A percentile compares a stretch with the other conserved stretches of the same genome.
phyloP scores from a whole-genome alignment of 2,329 filamentous ascomycete species.

The Fusarium nanum region DNA sequence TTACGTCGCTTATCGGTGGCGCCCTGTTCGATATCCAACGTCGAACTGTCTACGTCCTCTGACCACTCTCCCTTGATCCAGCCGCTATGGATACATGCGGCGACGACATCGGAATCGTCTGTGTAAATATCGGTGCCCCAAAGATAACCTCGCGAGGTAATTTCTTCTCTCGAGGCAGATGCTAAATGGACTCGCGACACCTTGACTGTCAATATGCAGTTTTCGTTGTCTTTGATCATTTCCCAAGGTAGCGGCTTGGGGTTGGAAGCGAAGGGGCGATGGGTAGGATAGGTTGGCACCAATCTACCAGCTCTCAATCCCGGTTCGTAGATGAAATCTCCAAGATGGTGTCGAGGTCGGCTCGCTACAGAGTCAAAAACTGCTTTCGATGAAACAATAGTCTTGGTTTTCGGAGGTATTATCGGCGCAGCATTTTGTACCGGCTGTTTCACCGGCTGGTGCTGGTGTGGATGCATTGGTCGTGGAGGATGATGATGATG shows the following conservation, averaged over 20 bases:
- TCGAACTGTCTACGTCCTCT: constrained; percentile 76
- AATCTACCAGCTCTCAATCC: constrained; percentile 67
- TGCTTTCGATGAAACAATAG: constrained; percentile 73
- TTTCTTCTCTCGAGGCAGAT: constrained; percentile 78
- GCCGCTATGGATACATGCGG: constrained; percentile 91
- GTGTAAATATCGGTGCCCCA: constrained; percentile 97
- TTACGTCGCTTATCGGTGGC: constrained; percentile 50
- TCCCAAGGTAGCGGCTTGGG: constrained; percentile 83
- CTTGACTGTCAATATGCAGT: constrained; percentile 90
- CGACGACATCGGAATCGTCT: constrained; percentile 93
- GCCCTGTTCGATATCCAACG: constrained; percentile 68
- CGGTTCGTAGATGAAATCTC: constrained; percentile 84
- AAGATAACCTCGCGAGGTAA: constrained; percentile 81
- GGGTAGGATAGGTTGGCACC: constrained; percentile 54
- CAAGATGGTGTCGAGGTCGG: constrained; percentile 81
- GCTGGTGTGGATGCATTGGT: constrained; percentile 44
- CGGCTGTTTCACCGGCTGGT: constrained; percentile 43
- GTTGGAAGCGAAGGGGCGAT: constrained; percentile 62
- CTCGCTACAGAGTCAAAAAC: constrained; percentile 78
- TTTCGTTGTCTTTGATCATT: constrained; percentile 77
- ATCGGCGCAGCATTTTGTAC: constrained; percentile 38
- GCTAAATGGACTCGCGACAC: constrained; percentile 83
- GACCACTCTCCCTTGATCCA: constrained; percentile 92
- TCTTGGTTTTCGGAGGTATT: constrained; percentile 70
- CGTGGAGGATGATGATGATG: constrained; percentile 63